Conservation (phyloP, 23 red algal species). For the Gracilaria vermiculophylla region DNA sequence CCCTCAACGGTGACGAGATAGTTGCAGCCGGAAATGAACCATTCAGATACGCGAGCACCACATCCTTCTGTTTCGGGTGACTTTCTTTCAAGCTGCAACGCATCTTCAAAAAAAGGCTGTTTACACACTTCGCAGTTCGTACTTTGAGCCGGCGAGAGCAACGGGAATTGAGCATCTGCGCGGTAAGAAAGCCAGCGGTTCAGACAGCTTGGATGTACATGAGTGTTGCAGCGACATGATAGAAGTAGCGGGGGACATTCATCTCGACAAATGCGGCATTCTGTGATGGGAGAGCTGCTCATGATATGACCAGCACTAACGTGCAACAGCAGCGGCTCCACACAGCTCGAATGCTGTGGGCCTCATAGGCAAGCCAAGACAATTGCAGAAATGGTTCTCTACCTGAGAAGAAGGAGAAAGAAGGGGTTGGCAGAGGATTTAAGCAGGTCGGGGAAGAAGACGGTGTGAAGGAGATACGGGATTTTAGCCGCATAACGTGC, state of each 20-base stretch:
- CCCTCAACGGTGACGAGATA: conserved; percentile 49
- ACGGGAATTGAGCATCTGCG: conserved; percentile 41
- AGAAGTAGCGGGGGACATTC: neutral
- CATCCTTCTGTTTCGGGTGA: neutral
- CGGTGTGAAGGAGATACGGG: neutral
- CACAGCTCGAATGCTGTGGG: neutral
- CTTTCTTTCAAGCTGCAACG: neutral
- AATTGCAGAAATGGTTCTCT: neutral
- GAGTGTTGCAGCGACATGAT: conserved; percentile 40
- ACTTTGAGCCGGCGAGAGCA: conserved; percentile 10
- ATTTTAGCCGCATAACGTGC: neutral
- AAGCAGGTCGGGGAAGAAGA: neutral
- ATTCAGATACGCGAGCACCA: neutral
- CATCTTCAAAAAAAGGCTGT: conserved; percentile 34
- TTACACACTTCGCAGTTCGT: conserved; percentile 32
- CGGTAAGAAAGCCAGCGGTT: conserved; percentile 46
- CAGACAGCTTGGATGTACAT: conserved; percentile 35
- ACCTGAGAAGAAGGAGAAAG: neutral
- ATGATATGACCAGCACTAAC: neutral
- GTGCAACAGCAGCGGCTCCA: neutral
- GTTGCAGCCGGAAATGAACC: neutral
- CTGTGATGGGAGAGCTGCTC: conserved; percentile 15
- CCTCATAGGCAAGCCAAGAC: neutral
- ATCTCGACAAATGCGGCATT: conserved; percentile 57
- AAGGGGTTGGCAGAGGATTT: neutral